Evolutionary conservation across 306 rosid genomes (phyloP).

Genomic region (Lathyrus oleraceus): DNA sequence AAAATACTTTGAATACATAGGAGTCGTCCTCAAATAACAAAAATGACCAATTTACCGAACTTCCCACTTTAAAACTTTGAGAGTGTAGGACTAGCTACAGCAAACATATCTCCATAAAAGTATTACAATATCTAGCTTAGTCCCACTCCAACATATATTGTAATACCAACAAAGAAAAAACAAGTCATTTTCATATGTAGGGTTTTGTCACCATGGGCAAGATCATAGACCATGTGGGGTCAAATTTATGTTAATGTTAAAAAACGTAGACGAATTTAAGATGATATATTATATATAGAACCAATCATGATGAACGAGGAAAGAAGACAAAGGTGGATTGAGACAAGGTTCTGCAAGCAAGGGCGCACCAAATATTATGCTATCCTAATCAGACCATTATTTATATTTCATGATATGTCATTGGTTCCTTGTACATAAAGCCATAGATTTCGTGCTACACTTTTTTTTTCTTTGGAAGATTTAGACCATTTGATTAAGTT

Average conservation of each 20-base stretch:
- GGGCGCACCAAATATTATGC: constrained; percentile 22
- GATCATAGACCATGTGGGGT: constrained; percentile 4
- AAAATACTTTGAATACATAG: neutral
- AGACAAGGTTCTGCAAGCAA: neutral
- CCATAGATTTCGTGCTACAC: neutral
- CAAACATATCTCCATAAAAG: neutral
- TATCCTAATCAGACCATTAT: constrained; percentile 26
- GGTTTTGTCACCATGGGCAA: neutral
- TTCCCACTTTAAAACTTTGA: neutral
- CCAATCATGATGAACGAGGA: constrained; percentile 17
- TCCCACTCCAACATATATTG: constrained; percentile 13
- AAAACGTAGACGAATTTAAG: constrained; percentile 14
- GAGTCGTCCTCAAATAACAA: neutral
- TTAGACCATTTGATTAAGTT: too few species aligned
- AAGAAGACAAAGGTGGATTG: constrained; percentile 3
- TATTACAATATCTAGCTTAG: constrained; percentile 8
- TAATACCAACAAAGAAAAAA: neutral
- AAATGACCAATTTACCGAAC: neutral
- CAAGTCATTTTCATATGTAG: neutral
- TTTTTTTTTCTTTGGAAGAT: neutral
- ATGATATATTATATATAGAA: neutral
- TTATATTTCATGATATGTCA: neutral
- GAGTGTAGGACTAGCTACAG: neutral
- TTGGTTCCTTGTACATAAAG: constrained; percentile 9
- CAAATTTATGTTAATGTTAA: constrained; percentile 12